Conservation (phyloP, 2,329 filamentous ascomycete genomes). For the Cryphonectria carpinicola region DNA sequence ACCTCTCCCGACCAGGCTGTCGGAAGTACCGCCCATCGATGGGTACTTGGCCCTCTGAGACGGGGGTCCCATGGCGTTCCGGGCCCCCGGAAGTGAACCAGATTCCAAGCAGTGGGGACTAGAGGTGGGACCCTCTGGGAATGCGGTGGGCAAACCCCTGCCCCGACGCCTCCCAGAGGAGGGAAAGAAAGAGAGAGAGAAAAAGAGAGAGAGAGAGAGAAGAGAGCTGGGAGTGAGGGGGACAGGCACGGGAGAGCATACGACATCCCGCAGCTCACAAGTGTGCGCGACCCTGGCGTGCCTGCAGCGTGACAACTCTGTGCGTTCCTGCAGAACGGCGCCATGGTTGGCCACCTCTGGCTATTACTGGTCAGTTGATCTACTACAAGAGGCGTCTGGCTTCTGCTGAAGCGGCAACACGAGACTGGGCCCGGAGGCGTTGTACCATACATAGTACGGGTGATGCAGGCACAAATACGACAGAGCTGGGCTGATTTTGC, state of each 20-base stretch:
- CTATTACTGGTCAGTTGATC: conserved; percentile 22
- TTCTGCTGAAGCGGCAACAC: conserved; percentile 19
- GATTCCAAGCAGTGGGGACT: conserved; percentile 22
- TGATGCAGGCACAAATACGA: conserved; percentile 21
- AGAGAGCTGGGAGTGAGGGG: neutral
- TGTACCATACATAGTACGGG: conserved; percentile 5
- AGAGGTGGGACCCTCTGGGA: conserved; percentile 16
- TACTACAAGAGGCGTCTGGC: conserved; percentile 15
- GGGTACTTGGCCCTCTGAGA: conserved; percentile 29
- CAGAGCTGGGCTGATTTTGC: conserved; percentile 14
- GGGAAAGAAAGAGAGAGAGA: no score
- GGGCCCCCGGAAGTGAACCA: conserved; percentile 29
- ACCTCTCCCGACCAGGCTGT: conserved; percentile 25
- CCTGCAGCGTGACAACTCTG: conserved; percentile 12
- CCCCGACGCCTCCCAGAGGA: conserved; percentile 14
- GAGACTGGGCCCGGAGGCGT: conserved; percentile 18
- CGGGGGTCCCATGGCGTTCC: conserved; percentile 29
- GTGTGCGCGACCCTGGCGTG: conserved; percentile 13
- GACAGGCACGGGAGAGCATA: conserved; percentile 19
- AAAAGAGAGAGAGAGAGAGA: neutral
- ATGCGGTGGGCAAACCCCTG: conserved; percentile 19
- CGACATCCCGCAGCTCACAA: conserved; percentile 29
- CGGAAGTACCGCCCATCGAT: conserved; percentile 31
- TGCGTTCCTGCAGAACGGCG: conserved; percentile 19
- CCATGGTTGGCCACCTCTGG: conserved; percentile 5